Base-by-base conservation (phyloP, 306 rosid genomes). In the Sesbania bispinosa region DNA sequence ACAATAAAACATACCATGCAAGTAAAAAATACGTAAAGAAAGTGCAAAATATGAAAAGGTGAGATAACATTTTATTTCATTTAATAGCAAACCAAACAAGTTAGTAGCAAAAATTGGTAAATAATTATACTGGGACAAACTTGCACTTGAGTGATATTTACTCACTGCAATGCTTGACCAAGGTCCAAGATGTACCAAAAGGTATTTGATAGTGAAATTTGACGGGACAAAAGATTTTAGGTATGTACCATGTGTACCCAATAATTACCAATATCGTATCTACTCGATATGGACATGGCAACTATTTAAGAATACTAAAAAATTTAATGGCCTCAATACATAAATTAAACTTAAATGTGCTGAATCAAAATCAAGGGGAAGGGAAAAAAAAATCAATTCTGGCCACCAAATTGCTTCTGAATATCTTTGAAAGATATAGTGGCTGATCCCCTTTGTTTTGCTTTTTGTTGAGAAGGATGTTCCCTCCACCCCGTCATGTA, bases 401-500 rank as follows among this genome's bases (percentile, higher is more conserved):
- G 83, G 96, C 93, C 4, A 27, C 81, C 85, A 80, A 90, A 83
- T 50, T 86, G 84, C 23, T 81, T 46, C 51, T 81, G 79, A 63
- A 90, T 76, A 81, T 90, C 97, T 16, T 69, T 54, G 81, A 90
- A 90, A n/a, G 97, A 90, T 62, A 90, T 9, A n/a, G 92, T 86
- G 54, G 92, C 97, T 16, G 95, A 85, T 39, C 97, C 97, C 63
- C 95, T 88, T 61, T 74, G 47, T 58, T 80, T 88, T 46, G 97
- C 85, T 81, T 79, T 85, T 83, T 80, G 97, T 52, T 88, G 96
- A 53, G 97, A 86, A 32, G 77, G 53, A 78, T 90, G 97, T 38
- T 88, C 97, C 97, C 75, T 86, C 97, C 97, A 90, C 35, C 96
- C 97, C 10, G 97, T 90, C 96, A 90, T 88, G 85, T 88, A 90